Conservation (phyloP, 202 grass and related monocot genomes). For the Bolboschoenoplectus hybrid region DNA sequence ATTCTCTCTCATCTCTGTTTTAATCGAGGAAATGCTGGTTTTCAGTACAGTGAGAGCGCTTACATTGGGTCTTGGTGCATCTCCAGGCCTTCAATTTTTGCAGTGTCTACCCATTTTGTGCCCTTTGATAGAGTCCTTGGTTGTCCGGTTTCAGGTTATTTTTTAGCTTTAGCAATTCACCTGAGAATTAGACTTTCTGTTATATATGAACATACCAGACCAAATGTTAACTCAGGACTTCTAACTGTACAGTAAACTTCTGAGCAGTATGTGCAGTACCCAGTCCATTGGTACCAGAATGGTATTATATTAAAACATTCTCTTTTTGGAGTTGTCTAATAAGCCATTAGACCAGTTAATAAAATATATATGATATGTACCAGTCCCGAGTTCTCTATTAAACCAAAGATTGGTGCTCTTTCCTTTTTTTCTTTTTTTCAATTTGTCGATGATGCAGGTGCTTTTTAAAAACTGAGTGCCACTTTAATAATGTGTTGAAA, state of each 20-base stretch:
- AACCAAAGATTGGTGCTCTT: background rate
- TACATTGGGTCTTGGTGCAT: slow-evolving; percentile 70
- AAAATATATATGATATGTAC: background rate
- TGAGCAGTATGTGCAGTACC: background rate
- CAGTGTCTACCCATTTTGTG: slow-evolving; percentile 66
- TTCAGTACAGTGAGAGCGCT: slow-evolving; percentile 63
- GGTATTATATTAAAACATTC: slow-evolving; percentile 3
- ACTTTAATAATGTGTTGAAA: background rate
- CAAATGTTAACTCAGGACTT: slow-evolving; percentile 13
- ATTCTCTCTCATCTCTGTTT: slow-evolving; percentile 57
- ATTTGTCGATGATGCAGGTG: background rate
- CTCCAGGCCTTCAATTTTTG: slow-evolving; percentile 61
- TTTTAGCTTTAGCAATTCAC: background rate
- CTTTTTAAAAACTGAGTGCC: background rate
- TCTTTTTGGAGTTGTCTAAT: slow-evolving; percentile 21
- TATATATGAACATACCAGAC: slow-evolving; percentile 11
- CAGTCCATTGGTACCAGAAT: slow-evolving; percentile 16
- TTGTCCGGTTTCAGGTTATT: slow-evolving; percentile 82
- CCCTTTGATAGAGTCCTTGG: slow-evolving; percentile 66
- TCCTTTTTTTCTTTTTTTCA: slow-evolving; percentile 23
- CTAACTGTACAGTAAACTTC: background rate
- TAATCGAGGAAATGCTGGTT: slow-evolving; percentile 48
- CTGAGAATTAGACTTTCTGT: background rate
- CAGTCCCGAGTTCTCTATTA: background rate
- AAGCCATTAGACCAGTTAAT: background rate